Conservation (phyloP, 805 yeast genomes). For the Kodamaea fukazawae region DNA sequence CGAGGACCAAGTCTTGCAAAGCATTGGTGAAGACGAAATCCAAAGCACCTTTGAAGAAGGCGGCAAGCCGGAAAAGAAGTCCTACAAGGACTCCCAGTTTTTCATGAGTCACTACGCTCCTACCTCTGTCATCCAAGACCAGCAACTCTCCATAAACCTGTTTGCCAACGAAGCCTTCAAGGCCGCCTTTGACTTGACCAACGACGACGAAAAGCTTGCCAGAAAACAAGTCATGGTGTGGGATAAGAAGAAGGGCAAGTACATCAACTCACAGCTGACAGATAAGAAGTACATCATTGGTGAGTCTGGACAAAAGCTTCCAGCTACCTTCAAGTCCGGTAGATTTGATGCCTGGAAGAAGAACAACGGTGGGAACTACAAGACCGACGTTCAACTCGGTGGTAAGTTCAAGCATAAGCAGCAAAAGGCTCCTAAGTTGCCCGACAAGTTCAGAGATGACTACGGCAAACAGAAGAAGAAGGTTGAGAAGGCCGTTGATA, state of each 20-base stretch:
- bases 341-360: constrained; percentile 90
- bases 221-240: constrained; percentile 78
- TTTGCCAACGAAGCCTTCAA: constrained; percentile 81
- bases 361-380: constrained; percentile 61
- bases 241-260: constrained; percentile 92
- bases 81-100: constrained; percentile 73
- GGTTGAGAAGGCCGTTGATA: constrained; percentile 73
- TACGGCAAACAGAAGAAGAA: constrained; percentile 77
- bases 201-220: constrained; percentile 68
- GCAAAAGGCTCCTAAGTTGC: constrained; percentile 77
- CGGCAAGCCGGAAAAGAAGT: constrained; percentile 42
- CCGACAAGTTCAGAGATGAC: constrained; percentile 90
- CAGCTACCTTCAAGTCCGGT: constrained; percentile 90
- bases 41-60: constrained; percentile 52
- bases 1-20: constrained; percentile 65
- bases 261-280: constrained; percentile 72
- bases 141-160: constrained; percentile 61
- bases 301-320: constrained; percentile 88
- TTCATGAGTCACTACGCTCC: constrained; percentile 92
- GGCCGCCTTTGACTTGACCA: constrained; percentile 81
- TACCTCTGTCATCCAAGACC: constrained; percentile 71
- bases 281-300: constrained; percentile 89
- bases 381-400: constrained; percentile 22
- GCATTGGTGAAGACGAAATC: constrained; percentile 49
- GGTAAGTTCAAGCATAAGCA: constrained; percentile 68